A percentile compares a stretch with the other conserved stretches of the same genome.
Conservation (phyloP, 441 rosid genomes). For the Corymbia calophylla region DNA sequence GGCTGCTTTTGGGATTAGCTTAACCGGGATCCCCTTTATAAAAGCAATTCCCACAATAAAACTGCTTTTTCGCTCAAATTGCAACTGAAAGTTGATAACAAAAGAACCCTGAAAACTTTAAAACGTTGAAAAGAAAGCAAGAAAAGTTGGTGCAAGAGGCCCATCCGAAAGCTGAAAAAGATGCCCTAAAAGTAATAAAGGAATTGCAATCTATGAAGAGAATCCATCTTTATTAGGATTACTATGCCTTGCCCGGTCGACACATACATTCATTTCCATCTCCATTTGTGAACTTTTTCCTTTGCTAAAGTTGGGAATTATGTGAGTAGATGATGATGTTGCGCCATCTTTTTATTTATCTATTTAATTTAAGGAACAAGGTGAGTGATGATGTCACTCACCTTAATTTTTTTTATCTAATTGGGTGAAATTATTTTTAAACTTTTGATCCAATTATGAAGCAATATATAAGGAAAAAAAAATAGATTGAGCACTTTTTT, state of each 20-base stretch:
- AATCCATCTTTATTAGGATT: conserved; percentile 10
- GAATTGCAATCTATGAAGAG: conserved; percentile 3
- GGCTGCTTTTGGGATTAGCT: conserved; percentile 23
- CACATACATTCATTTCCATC: background rate
- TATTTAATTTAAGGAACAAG: background rate
- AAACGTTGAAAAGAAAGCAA: background rate
- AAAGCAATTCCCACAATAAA: conserved; percentile 27
- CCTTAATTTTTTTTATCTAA: background rate
- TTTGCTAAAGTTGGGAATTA: background rate
- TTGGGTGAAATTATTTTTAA: background rate
- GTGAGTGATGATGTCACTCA: background rate
- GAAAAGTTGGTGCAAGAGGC: conserved; percentile 30
- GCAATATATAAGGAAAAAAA: background rate
- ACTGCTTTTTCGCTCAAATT: conserved; percentile 19
- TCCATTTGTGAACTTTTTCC: background rate
- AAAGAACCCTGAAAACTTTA: background rate
- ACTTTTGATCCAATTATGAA: background rate
- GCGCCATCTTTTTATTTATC: background rate
- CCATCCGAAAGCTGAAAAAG: conserved; percentile 25
- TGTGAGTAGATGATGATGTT: background rate
- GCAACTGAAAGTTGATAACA: conserved; percentile 14
- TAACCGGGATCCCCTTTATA: conserved; percentile 31
- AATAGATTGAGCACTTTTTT: background rate
- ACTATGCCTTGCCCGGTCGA: background rate
- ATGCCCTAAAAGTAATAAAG: conserved; percentile 1